Conservation (phyloP, 805 yeast species). For the Diddensiella santjacobensis region DNA sequence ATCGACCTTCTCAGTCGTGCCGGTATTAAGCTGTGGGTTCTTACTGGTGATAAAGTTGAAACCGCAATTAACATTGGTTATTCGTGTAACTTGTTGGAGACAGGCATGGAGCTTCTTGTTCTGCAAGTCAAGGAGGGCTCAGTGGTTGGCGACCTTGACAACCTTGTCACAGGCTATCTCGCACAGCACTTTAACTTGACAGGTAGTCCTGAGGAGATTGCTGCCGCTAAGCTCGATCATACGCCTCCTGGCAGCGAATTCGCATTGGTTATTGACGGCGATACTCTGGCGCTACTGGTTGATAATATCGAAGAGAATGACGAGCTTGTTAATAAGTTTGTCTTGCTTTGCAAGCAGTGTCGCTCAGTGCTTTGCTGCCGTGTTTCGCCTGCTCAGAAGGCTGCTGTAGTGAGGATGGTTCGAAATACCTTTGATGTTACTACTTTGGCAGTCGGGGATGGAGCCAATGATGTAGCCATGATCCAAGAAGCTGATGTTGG, state of each 20-base stretch:
- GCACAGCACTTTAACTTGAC: constrained; percentile 44
- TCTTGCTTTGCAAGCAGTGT: constrained; percentile 71
- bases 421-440: constrained; percentile 62
- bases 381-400: constrained; percentile 81
- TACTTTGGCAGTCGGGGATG: constrained; percentile 82
- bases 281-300: constrained; percentile 48
- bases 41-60: constrained; percentile 79
- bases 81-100: constrained; percentile 66
- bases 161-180: constrained; percentile 43
- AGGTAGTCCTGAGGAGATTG: constrained; percentile 44
- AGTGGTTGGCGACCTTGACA: constrained; percentile 27
- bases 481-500: constrained; percentile 83
- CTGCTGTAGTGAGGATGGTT: constrained; percentile 65
- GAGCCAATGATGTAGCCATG: constrained; percentile 86
- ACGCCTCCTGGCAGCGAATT: constrained; percentile 53
- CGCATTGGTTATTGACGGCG: constrained; percentile 72
- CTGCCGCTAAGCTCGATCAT: constrained; percentile 56
- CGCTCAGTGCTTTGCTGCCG: constrained; percentile 78
- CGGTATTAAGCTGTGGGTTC: constrained; percentile 78
- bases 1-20: constrained; percentile 63
- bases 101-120: constrained; percentile 63
- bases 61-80: constrained; percentile 83
- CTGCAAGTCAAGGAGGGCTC: constrained; percentile 39
- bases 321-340: constrained; percentile 44
- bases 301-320: constrained; percentile 23